A percentile compares a stretch with the other conserved stretches of the same genome.
Conservation (phyloP, 2,329 filamentous ascomycete genomes). For the Samsoniella hepiali region DNA sequence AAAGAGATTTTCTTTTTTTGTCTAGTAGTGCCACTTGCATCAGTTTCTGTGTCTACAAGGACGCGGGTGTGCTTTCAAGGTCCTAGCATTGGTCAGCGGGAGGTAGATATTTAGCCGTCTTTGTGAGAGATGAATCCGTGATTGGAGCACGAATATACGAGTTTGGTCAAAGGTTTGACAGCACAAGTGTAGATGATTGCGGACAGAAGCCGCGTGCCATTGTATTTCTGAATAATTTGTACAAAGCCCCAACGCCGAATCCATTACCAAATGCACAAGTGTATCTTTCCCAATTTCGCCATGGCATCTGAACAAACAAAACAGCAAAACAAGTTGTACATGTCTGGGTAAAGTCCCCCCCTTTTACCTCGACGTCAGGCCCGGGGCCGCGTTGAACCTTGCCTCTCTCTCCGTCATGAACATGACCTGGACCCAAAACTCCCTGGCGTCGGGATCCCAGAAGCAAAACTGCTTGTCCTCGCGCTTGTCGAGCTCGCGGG, state of each 20-base stretch:
- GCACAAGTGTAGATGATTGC: neutral
- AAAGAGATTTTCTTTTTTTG: neutral
- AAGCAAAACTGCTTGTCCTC: conserved; percentile 89
- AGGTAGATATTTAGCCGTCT: neutral
- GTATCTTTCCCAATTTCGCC: neutral
- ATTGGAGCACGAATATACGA: neutral
- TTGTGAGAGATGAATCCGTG: neutral
- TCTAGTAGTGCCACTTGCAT: conserved; percentile 7
- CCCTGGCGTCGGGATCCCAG: conserved; percentile 93
- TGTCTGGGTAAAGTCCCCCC: neutral
- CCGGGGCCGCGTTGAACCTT: conserved; percentile 68
- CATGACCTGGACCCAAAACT: conserved; percentile 96
- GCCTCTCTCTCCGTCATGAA: conserved; percentile 99
- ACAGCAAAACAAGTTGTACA: neutral
- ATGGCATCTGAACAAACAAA: neutral
- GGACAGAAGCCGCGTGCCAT: neutral
- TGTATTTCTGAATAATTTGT: neutral
- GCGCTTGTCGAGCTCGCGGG: conserved; percentile 83
- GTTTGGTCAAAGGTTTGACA: neutral
- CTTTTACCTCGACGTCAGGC: conserved; percentile 47
- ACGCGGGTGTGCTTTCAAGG: neutral
- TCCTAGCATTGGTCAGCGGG: conserved; percentile 11
- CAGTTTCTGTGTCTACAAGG: neutral
- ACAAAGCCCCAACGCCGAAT: conserved; percentile 7
- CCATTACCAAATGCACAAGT: conserved; percentile 4